These are phyloP conservation scores for Botrytis galanthina DNA, from an alignment of 2,329 filamentous ascomycete species.

Conservation along the genomic window DNA sequence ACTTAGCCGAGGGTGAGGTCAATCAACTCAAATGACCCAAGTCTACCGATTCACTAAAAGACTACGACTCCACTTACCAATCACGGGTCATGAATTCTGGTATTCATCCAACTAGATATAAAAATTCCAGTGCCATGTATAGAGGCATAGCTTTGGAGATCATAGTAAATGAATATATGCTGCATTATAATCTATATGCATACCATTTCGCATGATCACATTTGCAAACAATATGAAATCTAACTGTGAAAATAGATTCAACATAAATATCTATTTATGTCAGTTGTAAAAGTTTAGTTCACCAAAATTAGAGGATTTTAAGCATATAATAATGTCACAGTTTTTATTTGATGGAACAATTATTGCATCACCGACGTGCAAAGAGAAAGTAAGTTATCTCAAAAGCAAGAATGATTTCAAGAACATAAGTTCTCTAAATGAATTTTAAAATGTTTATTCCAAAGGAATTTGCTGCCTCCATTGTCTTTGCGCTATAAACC, in stretches of 20 bases:
- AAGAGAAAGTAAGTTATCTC: not conserved
- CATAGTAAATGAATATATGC: rapidly evolving
- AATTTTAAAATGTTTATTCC: not conserved
- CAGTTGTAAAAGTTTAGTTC: not conserved
- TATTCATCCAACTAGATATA: rapidly evolving
- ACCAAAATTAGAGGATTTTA: not conserved
- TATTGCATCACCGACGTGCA: not conserved
- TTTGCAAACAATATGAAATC: not conserved
- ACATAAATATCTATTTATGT: rapidly evolving
- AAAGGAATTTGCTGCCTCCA: not conserved
- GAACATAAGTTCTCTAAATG: no score
- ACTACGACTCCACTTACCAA: not conserved
- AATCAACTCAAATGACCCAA: not conserved
- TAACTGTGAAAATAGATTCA: rapidly evolving
- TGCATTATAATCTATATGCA: not conserved
- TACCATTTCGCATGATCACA: rapidly evolving
- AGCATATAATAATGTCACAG: rapidly evolving
- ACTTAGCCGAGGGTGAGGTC: not conserved
- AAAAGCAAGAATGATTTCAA: not conserved
- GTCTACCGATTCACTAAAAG: not conserved
- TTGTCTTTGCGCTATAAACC: not conserved
- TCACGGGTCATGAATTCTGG: not conserved
- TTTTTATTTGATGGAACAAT: not conserved
- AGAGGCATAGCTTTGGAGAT: not conserved
- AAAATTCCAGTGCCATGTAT: no score